These are phyloP conservation scores for Scedosporium aurantiacum DNA, from an alignment of 2,329 filamentous ascomycete species.

Conservation along the genomic window DNA sequence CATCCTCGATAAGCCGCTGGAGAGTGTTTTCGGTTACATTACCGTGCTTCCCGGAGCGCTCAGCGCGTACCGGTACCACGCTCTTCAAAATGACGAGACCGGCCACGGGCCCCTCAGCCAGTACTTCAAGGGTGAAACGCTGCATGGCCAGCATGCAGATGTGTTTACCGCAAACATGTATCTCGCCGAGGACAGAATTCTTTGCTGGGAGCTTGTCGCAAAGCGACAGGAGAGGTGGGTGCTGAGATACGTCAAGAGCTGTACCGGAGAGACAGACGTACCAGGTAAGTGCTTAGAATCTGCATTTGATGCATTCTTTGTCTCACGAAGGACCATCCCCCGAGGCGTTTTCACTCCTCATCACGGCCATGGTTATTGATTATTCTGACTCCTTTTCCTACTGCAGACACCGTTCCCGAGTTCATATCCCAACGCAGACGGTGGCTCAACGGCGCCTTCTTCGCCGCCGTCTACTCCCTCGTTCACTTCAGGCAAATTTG, in stretches of 20 bases:
- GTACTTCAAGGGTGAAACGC: conserved; percentile 97
- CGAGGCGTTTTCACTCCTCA: no score
- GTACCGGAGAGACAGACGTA: conserved; percentile 95
- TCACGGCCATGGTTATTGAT: not conserved
- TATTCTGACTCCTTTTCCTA: not conserved
- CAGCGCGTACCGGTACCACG: conserved; percentile 91
- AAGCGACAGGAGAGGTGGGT: conserved; percentile 95
- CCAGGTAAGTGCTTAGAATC: conserved; percentile 67
- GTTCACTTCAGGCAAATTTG: conserved; percentile 92
- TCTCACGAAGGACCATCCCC: no score
- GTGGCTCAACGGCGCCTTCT: conserved; percentile 98
- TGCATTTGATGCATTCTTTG: no score
- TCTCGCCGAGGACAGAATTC: conserved; percentile 76
- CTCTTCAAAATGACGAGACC: conserved; percentile 90
- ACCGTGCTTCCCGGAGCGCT: conserved; percentile 91
- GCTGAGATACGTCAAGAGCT: conserved; percentile 93
- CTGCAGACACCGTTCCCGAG: conserved; percentile 74
- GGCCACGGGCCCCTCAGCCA: conserved; percentile 92
- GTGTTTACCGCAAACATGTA: conserved; percentile 98
- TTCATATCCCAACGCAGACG: conserved; percentile 93
- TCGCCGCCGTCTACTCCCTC: conserved; percentile 93
- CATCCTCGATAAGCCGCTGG: conserved; percentile 92
- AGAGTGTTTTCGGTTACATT: conserved; percentile 97
- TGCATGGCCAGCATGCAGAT: conserved; percentile 91
- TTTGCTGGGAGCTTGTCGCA: conserved; percentile 91